Conservation (phyloP, 1,284 basidiomycete species). For the Mycena citricolor region DNA sequence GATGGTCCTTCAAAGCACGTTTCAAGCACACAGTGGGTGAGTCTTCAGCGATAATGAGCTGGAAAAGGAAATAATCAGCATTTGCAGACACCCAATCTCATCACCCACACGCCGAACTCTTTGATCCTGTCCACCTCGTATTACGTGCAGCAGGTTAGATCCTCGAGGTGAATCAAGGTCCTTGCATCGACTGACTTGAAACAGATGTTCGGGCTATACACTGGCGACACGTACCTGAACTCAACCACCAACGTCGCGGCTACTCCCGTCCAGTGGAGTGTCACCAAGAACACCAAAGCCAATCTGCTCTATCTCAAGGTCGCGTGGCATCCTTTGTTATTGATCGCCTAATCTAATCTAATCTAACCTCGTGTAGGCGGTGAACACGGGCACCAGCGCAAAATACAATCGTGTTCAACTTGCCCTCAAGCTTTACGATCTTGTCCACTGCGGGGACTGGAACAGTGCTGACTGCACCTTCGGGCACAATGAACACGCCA, state of each 20-base stretch:
- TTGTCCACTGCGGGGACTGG: constrained; percentile 14
- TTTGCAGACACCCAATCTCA: constrained; percentile 1
- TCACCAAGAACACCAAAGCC: constrained; percentile 1
- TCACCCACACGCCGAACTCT: not conserved
- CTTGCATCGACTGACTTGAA: too few species aligned
- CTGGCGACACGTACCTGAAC: too few species aligned
- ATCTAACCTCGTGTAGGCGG: too few species aligned
- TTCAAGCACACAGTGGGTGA: constrained; percentile 1
- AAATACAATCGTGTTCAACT: constrained; percentile 20
- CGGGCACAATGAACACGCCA: constrained; percentile 18
- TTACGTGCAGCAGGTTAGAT: not conserved
- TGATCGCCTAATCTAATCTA: not conserved
- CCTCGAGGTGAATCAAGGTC: too few species aligned
- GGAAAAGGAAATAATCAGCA: too few species aligned
- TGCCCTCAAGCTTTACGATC: constrained; percentile 19
- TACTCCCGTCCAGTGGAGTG: constrained; percentile 3
- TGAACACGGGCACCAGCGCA: constrained; percentile 15
- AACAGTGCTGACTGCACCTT: constrained; percentile 12
- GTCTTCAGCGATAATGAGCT: too few species aligned
- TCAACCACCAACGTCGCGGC: not conserved
- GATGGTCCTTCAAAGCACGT: not conserved
- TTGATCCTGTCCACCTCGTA: not conserved
- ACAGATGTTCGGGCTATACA: too few species aligned
- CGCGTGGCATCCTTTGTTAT: not conserved
- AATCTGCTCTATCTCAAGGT: constrained; percentile 2